Percentiles rank a stretch among this genome's conserved stretches.
Evolutionary conservation across 2,329 filamentous ascomycete genomes (phyloP).

Genomic region (Aspergillus caelatus): DNA sequence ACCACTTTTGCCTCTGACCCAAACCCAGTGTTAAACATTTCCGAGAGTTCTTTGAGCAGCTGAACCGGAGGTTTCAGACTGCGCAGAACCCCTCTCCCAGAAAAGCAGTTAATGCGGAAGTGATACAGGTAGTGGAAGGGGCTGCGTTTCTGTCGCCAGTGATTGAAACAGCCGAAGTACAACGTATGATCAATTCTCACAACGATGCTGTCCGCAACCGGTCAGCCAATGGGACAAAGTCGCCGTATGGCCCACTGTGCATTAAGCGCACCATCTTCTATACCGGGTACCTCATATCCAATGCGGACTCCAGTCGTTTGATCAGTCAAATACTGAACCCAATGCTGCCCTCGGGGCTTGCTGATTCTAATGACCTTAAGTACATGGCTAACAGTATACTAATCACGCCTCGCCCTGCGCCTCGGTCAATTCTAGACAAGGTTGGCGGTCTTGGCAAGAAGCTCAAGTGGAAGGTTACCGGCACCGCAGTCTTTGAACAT

Average conservation of each 20-base stretch:
- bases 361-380: conserved; percentile 70
- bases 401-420: conserved; percentile 78
- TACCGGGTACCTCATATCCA: conserved; percentile 83
- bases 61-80: conserved; percentile 66
- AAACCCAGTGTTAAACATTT: conserved; percentile 70
- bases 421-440: conserved; percentile 72
- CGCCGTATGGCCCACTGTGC: conserved; percentile 56
- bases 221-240: conserved; percentile 41
- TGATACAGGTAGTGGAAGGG: conserved; percentile 81
- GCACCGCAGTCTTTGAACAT: conserved; percentile 73
- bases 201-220: conserved; percentile 55
- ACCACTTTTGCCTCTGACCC: conserved; percentile 17
- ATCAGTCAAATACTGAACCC: conserved; percentile 63
- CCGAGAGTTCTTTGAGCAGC: conserved; percentile 76
- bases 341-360: conserved; percentile 62
- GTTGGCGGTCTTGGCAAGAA: conserved; percentile 85
- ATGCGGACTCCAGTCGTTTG: conserved; percentile 71
- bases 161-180: conserved; percentile 78
- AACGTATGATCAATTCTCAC: conserved; percentile 86
- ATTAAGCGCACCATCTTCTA: conserved; percentile 90
- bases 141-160: conserved; percentile 75
- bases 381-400: conserved; percentile 87
- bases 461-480: conserved; percentile 81
- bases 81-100: conserved; percentile 52
- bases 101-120: conserved; percentile 72